Evolutionary conservation across 768 basidiomycete species (phyloP).

Genomic region (Russula brevipes): DNA sequence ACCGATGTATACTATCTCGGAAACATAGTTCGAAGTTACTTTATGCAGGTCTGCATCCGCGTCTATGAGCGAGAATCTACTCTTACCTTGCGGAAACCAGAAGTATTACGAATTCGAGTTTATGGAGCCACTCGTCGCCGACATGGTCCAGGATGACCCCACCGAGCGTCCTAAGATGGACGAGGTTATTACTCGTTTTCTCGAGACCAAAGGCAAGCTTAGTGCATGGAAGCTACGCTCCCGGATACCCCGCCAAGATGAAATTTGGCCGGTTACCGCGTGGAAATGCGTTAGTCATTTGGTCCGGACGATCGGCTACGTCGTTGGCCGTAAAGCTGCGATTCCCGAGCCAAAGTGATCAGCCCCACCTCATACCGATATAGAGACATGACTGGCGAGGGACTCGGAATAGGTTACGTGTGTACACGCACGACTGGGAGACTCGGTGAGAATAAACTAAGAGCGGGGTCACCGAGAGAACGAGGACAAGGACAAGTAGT

Average conservation of each 20-base stretch:
- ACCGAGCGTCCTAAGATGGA: constrained; percentile 31
- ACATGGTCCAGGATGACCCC: constrained; percentile 37
- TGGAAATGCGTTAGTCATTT: constrained; percentile 7
- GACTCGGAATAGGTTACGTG: too few species aligned
- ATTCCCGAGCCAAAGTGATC: constrained; percentile 7
- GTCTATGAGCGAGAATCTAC: too few species aligned
- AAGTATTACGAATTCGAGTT: constrained; percentile 6
- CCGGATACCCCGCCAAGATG: not conserved
- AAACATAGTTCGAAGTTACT: constrained; percentile 19
- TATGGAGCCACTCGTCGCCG: constrained; percentile 22
- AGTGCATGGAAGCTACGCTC: constrained; percentile 13
- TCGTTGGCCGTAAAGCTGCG: not conserved
- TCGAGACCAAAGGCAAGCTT: not conserved
- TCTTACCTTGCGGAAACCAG: not conserved
- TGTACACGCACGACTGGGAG: too few species aligned
- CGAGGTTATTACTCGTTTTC: constrained; percentile 1
- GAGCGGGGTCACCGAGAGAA: too few species aligned
- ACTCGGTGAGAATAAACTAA: too few species aligned
- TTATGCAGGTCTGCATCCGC: not conserved
- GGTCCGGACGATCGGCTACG: not conserved
- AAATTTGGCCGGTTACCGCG: not conserved
- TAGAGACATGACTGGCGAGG: too few species aligned
- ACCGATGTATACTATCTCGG: constrained; percentile 29
- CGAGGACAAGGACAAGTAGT: too few species aligned
- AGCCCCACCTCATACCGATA: too few species aligned